Base-by-base conservation (phyloP, 257 asterid genomes). In the Nicotiana undulata region DNA sequence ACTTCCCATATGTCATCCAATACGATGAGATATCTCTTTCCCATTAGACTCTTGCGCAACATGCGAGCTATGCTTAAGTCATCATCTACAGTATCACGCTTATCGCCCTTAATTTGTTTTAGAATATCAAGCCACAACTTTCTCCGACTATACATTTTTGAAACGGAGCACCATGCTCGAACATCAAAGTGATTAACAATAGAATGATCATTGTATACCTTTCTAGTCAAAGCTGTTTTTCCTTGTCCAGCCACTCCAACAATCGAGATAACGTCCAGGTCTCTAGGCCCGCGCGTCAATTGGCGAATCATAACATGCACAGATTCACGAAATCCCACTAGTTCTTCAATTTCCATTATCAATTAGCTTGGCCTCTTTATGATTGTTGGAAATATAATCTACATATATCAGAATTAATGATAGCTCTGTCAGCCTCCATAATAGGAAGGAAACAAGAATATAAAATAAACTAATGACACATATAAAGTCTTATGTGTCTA, bases 181-280 rank as follows among this genome's bases (percentile, higher is more conserved):
- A 11, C 37, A 3, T 76, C 46, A 34, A 85, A 85, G 26, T 52
- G 37, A 4, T 0, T 46, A n/a, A n/a, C n/a, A n/a, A n/a, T n/a
- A 0, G 0, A 1, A 0, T 0, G 32, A 46, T 26, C 37, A 4
- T 9, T 20, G 11, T 44, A 79, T 4, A 81, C 4, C 82, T 59
- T 79, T 46, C 51, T 55, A 32, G 80, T 79, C 32, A 84, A 12
- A 18, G 82, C 70, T 16, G 86, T 75, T 75, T 83, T 83, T 0
- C 86, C 86, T 18, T 28, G 1, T 0, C 83, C 87, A 0, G 75
- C 59, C 82, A 79, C 75, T 55, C 87, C 87, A 53, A 82, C 56
- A 6, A 84, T 76, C 1, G 86, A 66, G 3, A 84, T 31, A 24
- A 81, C 5, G 37, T 32, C 37, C 37, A 32, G 37, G 1, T 32